Evolutionary conservation across 1,284 basidiomycete species (phyloP).

Genomic region (Mycena citricolor): DNA sequence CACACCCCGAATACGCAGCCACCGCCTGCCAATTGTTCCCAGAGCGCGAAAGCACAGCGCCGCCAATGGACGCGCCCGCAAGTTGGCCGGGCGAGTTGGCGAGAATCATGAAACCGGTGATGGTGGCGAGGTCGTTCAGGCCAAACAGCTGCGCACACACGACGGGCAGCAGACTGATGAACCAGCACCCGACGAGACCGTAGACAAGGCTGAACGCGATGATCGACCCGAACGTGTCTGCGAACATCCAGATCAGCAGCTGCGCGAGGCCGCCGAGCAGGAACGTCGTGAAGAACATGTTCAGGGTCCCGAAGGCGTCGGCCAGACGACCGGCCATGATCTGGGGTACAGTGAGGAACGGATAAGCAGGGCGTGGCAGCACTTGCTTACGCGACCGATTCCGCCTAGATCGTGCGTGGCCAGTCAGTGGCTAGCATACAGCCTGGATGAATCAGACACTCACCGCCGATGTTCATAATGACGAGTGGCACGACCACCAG

Average conservation of each 20-base stretch:
- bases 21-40: conserved; percentile 27
- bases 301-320: conserved; percentile 27
- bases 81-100: conserved; percentile 27
- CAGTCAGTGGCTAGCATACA: no score
- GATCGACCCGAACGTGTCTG: conserved; percentile 25
- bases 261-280: conserved; percentile 29
- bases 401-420: no score
- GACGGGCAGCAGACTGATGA: conserved; percentile 27
- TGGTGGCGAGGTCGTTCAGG: conserved; percentile 26
- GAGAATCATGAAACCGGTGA: conserved; percentile 29
- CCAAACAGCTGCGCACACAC: conserved; percentile 29
- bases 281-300: conserved; percentile 29
- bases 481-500: conserved; percentile 26
- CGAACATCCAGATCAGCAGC: conserved; percentile 28
- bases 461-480: conserved; percentile 27
- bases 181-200: conserved; percentile 29
- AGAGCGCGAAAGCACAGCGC: conserved; percentile 24
- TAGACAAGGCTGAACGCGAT: conserved; percentile 26
- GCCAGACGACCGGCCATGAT: conserved; percentile 26
- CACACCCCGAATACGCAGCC: conserved; percentile 25
- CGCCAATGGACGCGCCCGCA: conserved; percentile 26
- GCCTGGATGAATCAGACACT: no score
- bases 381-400: conserved; percentile 26
- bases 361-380: background rate
- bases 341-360: conserved; percentile 6